Conservation (phyloP, 768 basidiomycete species). For the Auricularia sp. region DNA sequence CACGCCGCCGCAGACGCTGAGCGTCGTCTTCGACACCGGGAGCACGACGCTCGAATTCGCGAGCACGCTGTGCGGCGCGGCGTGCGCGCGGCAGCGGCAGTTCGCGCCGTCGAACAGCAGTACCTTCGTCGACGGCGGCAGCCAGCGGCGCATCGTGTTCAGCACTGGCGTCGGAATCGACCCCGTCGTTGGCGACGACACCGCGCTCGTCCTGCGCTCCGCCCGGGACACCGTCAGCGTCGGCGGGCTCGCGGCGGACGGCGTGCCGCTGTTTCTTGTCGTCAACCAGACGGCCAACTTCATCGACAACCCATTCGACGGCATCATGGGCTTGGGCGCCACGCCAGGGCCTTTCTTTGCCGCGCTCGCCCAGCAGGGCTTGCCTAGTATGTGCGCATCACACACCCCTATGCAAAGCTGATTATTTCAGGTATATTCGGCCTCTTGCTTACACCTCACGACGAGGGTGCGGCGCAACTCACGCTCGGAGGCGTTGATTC, state of each 20-base stretch:
- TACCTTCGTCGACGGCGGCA: constrained; percentile 37
- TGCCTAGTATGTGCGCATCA: constrained; percentile 32
- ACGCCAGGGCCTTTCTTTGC: constrained; percentile 41
- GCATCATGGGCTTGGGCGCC: constrained; percentile 44
- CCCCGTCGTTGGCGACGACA: constrained; percentile 29
- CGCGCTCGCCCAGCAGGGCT: constrained; percentile 34
- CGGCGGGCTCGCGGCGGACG: constrained; percentile 30
- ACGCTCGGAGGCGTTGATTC: constrained; percentile 44
- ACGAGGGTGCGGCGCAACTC: constrained; percentile 40
- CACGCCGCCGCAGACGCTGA: constrained; percentile 39
- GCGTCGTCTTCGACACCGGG: constrained; percentile 45
- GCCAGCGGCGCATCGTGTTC: constrained; percentile 36
- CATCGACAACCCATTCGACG: constrained; percentile 44
- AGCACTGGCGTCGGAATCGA: constrained; percentile 45
- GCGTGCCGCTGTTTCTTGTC: constrained; percentile 39
- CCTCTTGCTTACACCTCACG: constrained; percentile 37
- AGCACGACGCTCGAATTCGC: constrained; percentile 38
- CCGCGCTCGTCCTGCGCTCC: constrained; percentile 21
- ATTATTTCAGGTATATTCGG: constrained; percentile 36
- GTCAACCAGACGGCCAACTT: constrained; percentile 43
- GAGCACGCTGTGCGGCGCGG: constrained; percentile 36
- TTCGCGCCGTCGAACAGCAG: constrained; percentile 41
- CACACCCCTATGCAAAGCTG: neutral
- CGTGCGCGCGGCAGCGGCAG: constrained; percentile 34
- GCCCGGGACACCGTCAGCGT: constrained; percentile 41